Base-by-base conservation (phyloP, 345 rosid genomes). In the Durio zibethinus region DNA sequence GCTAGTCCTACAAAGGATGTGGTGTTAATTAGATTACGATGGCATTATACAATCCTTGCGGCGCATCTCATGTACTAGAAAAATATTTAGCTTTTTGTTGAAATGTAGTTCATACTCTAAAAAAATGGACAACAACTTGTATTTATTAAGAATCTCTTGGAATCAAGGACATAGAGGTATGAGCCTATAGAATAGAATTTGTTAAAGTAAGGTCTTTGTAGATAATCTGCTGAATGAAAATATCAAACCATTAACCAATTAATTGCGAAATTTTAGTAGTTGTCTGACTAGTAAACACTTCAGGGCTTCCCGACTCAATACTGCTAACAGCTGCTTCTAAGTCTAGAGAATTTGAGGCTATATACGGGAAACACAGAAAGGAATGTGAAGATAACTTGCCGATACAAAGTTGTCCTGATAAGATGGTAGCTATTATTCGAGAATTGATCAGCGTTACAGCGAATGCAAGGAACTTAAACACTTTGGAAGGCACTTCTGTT, bases 271-370 rank as follows among this genome's bases (percentile, higher is more conserved):
- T 36, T 65, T 36, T 10, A 65, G 48, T 7, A 65, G 36, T 36
- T 20, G 15, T 21, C 47, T 33, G 11, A 62, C 62, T 45, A 45
- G 25, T 63, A 67, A 80, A 72, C 45, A 47, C 82, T 62, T 62
- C 86, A 94, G 98, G 99, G 81, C 84, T 95, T 42, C 96, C 98
- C 0, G 86, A 87, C 25, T 72, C 80, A 27, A 86, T 93, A 69
- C 96, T 93, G 21, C 62, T 79, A 76, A 86, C 86, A 40, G 98
- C 99, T 25, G 88, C 88, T 80, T 73, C 53, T 0, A 93, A 89
- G 82, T 95, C 98, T 50, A 78, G 74, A 80, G 91, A 90, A 71
- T 91, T 94, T 71, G 98, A 93, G 81, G 85, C 82, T 40, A 53
- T 81, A 7, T 89, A 91, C 23, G 97, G 91, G 79, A 80, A 75